Conservation (phyloP, 2,329 filamentous ascomycete genomes). For the Cytospora leucostoma region DNA sequence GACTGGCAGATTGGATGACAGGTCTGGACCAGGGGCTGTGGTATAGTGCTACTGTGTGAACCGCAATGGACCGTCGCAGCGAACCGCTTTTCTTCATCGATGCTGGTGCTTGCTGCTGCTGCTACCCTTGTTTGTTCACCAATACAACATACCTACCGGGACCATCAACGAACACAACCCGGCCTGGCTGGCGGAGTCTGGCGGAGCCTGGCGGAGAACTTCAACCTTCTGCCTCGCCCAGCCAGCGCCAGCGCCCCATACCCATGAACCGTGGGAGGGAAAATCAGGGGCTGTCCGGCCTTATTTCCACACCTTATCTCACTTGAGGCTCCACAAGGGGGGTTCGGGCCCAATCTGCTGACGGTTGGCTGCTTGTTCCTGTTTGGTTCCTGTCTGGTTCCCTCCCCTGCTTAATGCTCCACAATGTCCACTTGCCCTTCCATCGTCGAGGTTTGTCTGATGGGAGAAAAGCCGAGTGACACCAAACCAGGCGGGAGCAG, state of each 20-base stretch:
- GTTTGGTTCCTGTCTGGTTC: not conserved
- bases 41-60: not conserved
- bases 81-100: not conserved
- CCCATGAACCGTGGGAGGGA: slow-evolving; percentile 6
- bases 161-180: no score
- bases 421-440: slow-evolving; percentile 13
- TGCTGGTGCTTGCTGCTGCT: slow-evolving; percentile 16
- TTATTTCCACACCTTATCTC: slow-evolving; percentile 27
- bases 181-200: not conserved
- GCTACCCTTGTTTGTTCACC: slow-evolving; percentile 21
- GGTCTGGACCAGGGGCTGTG: not conserved
- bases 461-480: slow-evolving; percentile 22
- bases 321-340: slow-evolving; percentile 23
- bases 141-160: no score
- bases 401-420: not conserved
- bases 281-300: slow-evolving; percentile 23
- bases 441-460: slow-evolving; percentile 13
- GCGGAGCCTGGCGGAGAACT: no score
- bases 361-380: slow-evolving; percentile 12
- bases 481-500: slow-evolving; percentile 12
- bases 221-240: not conserved
- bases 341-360: slow-evolving; percentile 15
- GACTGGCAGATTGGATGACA: not conserved
- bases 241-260: not conserved
- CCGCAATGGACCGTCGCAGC: slow-evolving; percentile 16